Conservation (phyloP, 208 protist species). For the Vickermania ingenoplastis region DNA sequence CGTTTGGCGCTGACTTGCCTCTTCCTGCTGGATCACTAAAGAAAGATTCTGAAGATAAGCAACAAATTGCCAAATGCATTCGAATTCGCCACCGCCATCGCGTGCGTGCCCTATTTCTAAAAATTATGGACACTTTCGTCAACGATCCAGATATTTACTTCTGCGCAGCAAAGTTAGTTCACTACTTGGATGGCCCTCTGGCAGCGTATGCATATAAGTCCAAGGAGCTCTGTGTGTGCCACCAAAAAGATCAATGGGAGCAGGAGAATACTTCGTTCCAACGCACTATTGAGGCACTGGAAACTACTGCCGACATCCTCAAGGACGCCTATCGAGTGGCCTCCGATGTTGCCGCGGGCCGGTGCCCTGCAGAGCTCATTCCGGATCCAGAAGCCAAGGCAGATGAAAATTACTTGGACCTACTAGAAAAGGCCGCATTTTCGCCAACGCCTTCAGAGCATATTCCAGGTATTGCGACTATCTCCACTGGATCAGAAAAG, state of each 20-base stretch:
- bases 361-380: not conserved
- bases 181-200: slow-evolving; percentile 68
- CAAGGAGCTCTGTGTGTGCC: slow-evolving; percentile 75
- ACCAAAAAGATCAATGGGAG: slow-evolving; percentile 82
- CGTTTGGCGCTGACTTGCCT: slow-evolving; percentile 27
- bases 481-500: not conserved
- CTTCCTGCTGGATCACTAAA: slow-evolving; percentile 22
- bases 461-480: not conserved
- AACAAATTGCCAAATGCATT: slow-evolving; percentile 23
- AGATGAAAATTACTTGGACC: not conserved
- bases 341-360: not conserved
- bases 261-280: slow-evolving; percentile 34
- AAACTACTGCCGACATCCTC: slow-evolving; percentile 31
- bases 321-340: slow-evolving; percentile 12
- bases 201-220: slow-evolving; percentile 41
- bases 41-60: slow-evolving; percentile 6
- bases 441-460: not conserved
- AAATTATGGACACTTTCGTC: slow-evolving; percentile 66
- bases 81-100: slow-evolving; percentile 54
- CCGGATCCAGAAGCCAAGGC: not conserved
- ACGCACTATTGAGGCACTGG: slow-evolving; percentile 52
- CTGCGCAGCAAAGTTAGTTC: slow-evolving; percentile 48
- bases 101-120: slow-evolving; percentile 54
- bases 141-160: slow-evolving; percentile 77
- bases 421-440: not conserved